A percentile compares a stretch with the other conserved stretches of the same genome.
These are phyloP conservation scores for Phytophthora uliginosa DNA, from an alignment of 352 stramenopile genomes.

Conservation along the genomic window DNA sequence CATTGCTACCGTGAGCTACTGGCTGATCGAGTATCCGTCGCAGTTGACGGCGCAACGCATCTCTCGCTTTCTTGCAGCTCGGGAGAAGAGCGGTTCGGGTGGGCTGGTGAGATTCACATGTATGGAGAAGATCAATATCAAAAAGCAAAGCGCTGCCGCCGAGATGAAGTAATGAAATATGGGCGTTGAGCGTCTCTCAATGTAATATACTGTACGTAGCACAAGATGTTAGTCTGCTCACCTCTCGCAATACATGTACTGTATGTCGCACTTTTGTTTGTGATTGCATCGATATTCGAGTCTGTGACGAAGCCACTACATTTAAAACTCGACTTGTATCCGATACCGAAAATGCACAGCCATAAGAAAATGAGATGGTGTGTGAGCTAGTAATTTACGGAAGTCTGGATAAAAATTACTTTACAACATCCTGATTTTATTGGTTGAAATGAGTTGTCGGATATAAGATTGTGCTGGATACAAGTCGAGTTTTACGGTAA, in stretches of 20 bases:
- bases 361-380: too few species aligned
- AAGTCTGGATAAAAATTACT: too few species aligned
- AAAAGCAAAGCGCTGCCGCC: slow-evolving; percentile 9
- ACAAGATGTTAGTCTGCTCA: neutral
- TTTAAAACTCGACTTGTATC: too few species aligned
- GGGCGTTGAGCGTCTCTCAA: neutral
- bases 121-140: slow-evolving; percentile 25
- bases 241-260: neutral
- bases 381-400: too few species aligned
- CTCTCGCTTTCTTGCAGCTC: slow-evolving; percentile 29
- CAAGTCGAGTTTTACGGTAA: too few species aligned
- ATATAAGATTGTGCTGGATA: too few species aligned
- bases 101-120: slow-evolving; percentile 19
- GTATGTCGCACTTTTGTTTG: too few species aligned
- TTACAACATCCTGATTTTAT: too few species aligned
- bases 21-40: slow-evolving; percentile 55
- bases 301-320: too few species aligned
- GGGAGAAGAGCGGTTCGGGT: slow-evolving; percentile 14
- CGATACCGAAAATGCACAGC: too few species aligned
- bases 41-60: slow-evolving; percentile 47
- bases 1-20: slow-evolving; percentile 43
- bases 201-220: slow-evolving; percentile 19
- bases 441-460: too few species aligned
- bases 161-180: slow-evolving; percentile 8
- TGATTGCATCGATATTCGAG: too few species aligned